Conservation (phyloP, 345 rosid species). For the Linum tenue region DNA sequence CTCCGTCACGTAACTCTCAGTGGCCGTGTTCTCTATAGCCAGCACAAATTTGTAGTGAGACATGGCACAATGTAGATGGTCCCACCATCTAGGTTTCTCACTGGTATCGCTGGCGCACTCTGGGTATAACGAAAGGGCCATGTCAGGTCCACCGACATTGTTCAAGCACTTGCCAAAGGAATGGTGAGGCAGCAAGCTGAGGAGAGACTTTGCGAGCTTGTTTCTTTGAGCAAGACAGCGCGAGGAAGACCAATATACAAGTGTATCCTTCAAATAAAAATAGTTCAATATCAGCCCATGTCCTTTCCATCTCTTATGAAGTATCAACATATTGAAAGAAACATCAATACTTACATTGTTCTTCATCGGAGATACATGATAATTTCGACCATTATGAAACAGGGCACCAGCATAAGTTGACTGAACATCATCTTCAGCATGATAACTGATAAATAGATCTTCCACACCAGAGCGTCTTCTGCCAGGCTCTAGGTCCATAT, state of each 20-base stretch:
- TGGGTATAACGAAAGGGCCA: slow-evolving; percentile 65
- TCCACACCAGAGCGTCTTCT: slow-evolving; percentile 72
- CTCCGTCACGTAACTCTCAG: slow-evolving; percentile 85
- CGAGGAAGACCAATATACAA: slow-evolving; percentile 92
- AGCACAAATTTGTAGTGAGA: slow-evolving; percentile 91
- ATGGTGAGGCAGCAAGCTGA: slow-evolving; percentile 61
- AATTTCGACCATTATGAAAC: slow-evolving; percentile 81
- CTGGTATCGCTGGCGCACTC: slow-evolving; percentile 47
- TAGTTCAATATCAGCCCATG: not conserved
- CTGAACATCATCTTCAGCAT: slow-evolving; percentile 75
- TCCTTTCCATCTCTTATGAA: not conserved
- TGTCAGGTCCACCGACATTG: slow-evolving; percentile 68
- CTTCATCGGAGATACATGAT: slow-evolving; percentile 52
- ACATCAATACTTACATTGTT: slow-evolving; percentile 42
- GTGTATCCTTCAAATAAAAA: slow-evolving; percentile 36
- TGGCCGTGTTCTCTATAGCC: slow-evolving; percentile 76
- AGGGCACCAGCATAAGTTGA: slow-evolving; percentile 87
- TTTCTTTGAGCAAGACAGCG: slow-evolving; percentile 75
- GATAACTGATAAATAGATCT: slow-evolving; percentile 87
- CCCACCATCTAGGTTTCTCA: slow-evolving; percentile 66
- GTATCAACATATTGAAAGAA: not conserved
- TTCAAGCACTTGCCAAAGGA: slow-evolving; percentile 93
- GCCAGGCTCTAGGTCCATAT: slow-evolving; percentile 92
- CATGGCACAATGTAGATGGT: slow-evolving; percentile 89
- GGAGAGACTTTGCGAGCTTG: slow-evolving; percentile 51